These are phyloP conservation scores for Colletotrichum kahawae DNA, from an alignment of 2,329 filamentous ascomycete genomes.

Conservation along the genomic window DNA sequence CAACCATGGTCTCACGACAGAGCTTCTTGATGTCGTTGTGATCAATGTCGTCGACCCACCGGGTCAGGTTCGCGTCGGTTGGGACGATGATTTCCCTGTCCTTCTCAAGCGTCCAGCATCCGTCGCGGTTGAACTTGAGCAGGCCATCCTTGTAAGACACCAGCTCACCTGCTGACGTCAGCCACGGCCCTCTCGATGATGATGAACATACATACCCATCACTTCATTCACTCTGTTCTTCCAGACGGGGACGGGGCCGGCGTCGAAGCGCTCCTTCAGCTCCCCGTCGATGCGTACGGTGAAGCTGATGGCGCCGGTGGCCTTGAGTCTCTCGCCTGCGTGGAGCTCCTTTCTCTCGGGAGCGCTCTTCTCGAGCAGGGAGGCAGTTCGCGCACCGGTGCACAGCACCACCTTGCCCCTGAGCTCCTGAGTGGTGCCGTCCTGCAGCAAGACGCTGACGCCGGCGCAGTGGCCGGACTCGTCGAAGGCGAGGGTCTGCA, in stretches of 20 bases:
- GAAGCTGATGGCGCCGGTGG: constrained; percentile 58
- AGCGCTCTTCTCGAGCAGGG: constrained; percentile 56
- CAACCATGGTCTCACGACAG: constrained; percentile 40
- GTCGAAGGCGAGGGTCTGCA: constrained; percentile 51
- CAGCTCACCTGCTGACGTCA: constrained; percentile 37
- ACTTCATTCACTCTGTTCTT: constrained; percentile 47
- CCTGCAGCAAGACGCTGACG: constrained; percentile 56
- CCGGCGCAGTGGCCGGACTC: constrained; percentile 51
- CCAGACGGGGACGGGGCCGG: constrained; percentile 54
- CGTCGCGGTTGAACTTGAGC: constrained; percentile 67
- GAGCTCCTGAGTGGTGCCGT: constrained; percentile 45
- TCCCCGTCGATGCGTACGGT: constrained; percentile 41
- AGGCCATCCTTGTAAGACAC: constrained; percentile 52
- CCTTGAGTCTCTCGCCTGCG: constrained; percentile 56
- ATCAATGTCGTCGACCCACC: constrained; percentile 41
- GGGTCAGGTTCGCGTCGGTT: constrained; percentile 44
- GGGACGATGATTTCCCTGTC: constrained; percentile 59
- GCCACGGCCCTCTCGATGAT: not conserved
- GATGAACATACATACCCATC: constrained; percentile 38
- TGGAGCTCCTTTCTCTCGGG: constrained; percentile 55
- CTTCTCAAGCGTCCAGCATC: constrained; percentile 58
- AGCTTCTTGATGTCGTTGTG: constrained; percentile 50
- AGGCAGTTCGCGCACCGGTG: constrained; percentile 62
- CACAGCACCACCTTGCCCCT: constrained; percentile 58
- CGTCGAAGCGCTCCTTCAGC: constrained; percentile 51